Base-by-base conservation (phyloP, 1,284 basidiomycete species). In the Laetiporus sulphureus region DNA sequence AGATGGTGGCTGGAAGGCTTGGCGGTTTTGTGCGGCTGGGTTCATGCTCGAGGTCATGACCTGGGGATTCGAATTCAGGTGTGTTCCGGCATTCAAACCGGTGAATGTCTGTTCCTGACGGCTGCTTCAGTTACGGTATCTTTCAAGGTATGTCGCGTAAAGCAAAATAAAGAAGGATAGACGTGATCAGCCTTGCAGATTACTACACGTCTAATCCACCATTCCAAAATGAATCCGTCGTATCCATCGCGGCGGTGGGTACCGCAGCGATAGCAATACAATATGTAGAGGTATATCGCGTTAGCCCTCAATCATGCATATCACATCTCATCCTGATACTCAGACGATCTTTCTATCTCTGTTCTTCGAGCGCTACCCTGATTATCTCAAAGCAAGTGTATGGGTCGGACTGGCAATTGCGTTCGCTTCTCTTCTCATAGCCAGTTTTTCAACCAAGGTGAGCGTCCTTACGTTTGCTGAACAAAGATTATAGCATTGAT, bases 51-150 rank as follows among this genome's bases (percentile, higher is more conserved):
- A 56, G 29, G 48, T 52, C 42, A 49, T 53, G 45, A 41, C 52
- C 3, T 58, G 56, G 54, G 56, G 56, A 3, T 55, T 58, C 36
- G 40, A 46, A 3, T 54, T 53, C 43, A 55, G 53, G 54, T 56
- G 18, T 7, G 7, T 8, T 13, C 18, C 18, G 15, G 31, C 12
- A 32, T 16, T 8, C 31, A 32, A 8, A 7, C 12, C 8, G n/a
- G 8, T 29, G 27, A 29, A 29, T 32, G 15, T 16, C 7, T 16
- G 15, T 32, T 16, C 18, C 7, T 32, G n/a, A n/a, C n/a, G n/a
- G n/a, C n/a, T 16, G n/a, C 21, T 33, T 12, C 13, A 47, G 46
- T 29, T 48, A 44, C 25, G 42, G 46, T 16, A 48, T 48, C 11
- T 48, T 48, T 24, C 46, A 48, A 42, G 41, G 46, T 39, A 30